phyloP scores from a whole-genome alignment of 768 basidiomycete species.

The Auriscalpium orientale region DNA sequence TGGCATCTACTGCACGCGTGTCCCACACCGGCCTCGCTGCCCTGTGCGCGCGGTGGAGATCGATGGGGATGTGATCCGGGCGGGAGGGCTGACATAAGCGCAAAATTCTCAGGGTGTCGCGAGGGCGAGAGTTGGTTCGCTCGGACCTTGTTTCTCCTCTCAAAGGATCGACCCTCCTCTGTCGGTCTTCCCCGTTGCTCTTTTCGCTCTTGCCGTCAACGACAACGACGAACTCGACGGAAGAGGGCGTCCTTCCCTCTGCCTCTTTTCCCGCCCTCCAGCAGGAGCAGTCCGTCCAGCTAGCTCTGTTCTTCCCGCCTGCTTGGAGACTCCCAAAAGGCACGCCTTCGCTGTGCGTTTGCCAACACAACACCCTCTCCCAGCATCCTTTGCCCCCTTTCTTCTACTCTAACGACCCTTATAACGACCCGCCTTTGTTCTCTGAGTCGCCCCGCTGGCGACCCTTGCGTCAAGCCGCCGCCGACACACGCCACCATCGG shows the following conservation, averaged over 20 bases:
- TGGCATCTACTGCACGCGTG: too few relatives aligned
- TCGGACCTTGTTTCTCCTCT: conserved; percentile 13
- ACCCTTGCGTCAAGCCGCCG: too few relatives aligned
- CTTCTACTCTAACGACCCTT: conserved; percentile 52
- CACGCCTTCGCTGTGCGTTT: conserved; percentile 92
- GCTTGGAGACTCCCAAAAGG: conserved; percentile 48
- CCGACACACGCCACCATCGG: conserved; percentile 1
- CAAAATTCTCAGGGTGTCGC: neutral
- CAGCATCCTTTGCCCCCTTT: conserved; percentile 19
- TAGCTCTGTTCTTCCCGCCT: conserved; percentile 18
- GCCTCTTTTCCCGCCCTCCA: conserved; percentile 16
- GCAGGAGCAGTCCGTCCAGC: conserved; percentile 12
- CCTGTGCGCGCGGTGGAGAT: too few relatives aligned
- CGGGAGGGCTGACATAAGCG: too few relatives aligned
- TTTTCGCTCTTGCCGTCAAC: conserved; percentile 27
- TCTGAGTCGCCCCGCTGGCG: conserved; percentile 29
- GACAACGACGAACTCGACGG: conserved; percentile 35
- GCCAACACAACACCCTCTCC: conserved; percentile 39
- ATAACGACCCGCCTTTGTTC: conserved; percentile 55
- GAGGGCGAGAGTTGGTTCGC: conserved; percentile 13
- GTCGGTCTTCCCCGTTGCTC: conserved; percentile 29
- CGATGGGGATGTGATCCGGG: too few relatives aligned
- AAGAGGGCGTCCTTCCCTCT: conserved; percentile 24
- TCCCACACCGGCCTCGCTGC: too few relatives aligned
- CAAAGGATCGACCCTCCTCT: conserved; percentile 34